Base-by-base conservation (phyloP, 2,329 filamentous ascomycete genomes). In the Arthrinium puccinioides region DNA sequence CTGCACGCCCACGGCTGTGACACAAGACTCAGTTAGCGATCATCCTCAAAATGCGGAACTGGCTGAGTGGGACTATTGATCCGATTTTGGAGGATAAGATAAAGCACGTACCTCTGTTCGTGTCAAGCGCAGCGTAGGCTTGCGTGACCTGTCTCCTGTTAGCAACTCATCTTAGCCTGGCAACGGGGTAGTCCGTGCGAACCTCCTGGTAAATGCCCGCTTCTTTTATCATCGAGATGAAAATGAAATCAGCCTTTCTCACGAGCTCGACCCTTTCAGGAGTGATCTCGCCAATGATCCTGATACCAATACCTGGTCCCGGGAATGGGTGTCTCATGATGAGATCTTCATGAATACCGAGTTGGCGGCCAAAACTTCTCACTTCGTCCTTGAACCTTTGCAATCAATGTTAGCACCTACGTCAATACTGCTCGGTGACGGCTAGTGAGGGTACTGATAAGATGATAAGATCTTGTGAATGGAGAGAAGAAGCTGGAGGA, bases 211-310 rank as follows among this genome's bases (percentile, higher is more conserved):
- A 90, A 16, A 88, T 60, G 9, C 84, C 84, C 0, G 82, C 82
- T 39, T 76, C 74, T 51, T 67, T 70, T 62, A 90, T 89, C 71
- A 82, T 79, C 44, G 72, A 70, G 48, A 89, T 87, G 63, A 85
- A 89, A 53, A 90, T 89, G 53, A 44, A 9, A 11, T 29, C 86
- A 2, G 84, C 85, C 55, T 84, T 69, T n/a, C 85, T 67, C 3
- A 79, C 86, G 45, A 94, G 92, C 38, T 78, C 76, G 13, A 95
- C 82, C 28, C 83, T 76, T 55, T 89, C 84, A 3, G 70, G 72
- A 2, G 86, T 94, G 11, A 95, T 81, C 49, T 94, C 88, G 24
- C 89, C 89, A 1, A 95, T 67, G 42, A 95, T 82, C 37, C 86
- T 74, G 48, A 92, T 84, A 11, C 76, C 87, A 43, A 94, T 78